Evolutionary conservation across 257 asterid genomes (phyloP), one percentile per base, ranked within the genome.

Genomic region (Petunia axillaris): DNA sequence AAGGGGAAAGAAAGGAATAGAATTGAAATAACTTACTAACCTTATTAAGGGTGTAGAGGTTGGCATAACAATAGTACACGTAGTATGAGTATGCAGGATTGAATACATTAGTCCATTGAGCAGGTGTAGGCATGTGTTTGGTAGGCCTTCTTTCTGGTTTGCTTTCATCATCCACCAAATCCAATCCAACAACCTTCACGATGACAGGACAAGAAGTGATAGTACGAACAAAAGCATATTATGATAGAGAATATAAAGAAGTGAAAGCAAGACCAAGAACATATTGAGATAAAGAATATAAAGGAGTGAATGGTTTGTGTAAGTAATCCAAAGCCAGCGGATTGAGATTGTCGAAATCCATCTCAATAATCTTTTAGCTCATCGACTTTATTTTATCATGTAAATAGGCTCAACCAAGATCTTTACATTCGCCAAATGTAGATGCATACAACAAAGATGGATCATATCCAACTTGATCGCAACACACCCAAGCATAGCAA

Each of bases 141-240:
- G 98, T 95, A 53, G 99, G 99, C 82, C 98, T 90, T 82, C 99
- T 88, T 86, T 95, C 99, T 81, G 99, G 99, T 87, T 95, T 95
- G 90, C 95, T 95, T 89, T 95, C 99, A 54, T 95, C 99, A 82
- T 95, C 99, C 88, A 95, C 99, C 85, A 93, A 94, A 89, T 95
- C 99, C 88, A 95, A 88, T 67, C 99, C 99, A 76, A 95, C 99
- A 53, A 95, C 99, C 99, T 95, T 91, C 78, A 83, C 67, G 38
- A 38, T 65, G 63, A 68, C 39, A 84, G 35, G 48, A 50, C 62
- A 73, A 57, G 36, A 78, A 43, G 48, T 25, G 43, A 62, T 44
- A 55, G 35, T 10, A n/a, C 52, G 80, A 65, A 44, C 36, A 41
- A 57, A 14, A 73, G 36, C 62, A 50, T 50, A 73, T 35, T 35